phyloP scores from a whole-genome alignment of 2,329 filamentous ascomycete species.

The Neoscytalidium dimidiatum region DNA sequence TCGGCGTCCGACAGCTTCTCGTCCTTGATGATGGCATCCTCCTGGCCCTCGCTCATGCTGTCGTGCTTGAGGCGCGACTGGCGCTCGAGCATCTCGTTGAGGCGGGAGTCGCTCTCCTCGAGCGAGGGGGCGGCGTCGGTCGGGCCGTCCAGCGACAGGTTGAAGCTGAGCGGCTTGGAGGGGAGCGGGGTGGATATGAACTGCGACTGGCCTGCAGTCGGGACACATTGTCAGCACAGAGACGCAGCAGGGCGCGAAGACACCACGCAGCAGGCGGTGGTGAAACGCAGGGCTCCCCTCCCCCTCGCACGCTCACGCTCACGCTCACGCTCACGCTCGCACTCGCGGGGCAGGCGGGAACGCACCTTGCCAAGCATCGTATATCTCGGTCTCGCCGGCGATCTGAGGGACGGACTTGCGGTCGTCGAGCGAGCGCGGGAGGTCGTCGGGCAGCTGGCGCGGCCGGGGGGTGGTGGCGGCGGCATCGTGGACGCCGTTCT shows the following conservation, averaged over 20 bases:
- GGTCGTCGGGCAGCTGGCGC: constrained; percentile 71
- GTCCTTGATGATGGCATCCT: constrained; percentile 76
- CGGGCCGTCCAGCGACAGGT: constrained; percentile 79
- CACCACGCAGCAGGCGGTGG: background rate
- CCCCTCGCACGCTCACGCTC: too few relatives aligned
- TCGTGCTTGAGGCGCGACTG: constrained; percentile 83
- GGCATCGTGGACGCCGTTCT: constrained; percentile 36
- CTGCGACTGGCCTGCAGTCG: constrained; percentile 80
- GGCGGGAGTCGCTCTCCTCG: constrained; percentile 78
- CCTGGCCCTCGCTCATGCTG: constrained; percentile 65
- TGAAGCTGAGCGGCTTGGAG: constrained; percentile 83
- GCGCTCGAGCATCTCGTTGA: constrained; percentile 95
- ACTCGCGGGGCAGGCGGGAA: constrained; percentile 10
- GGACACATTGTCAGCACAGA: constrained; percentile 12
- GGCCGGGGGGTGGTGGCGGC: constrained; percentile 31
- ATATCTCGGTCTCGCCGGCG: constrained; percentile 88
- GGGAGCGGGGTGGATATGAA: constrained; percentile 85
- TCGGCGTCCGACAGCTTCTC: constrained; percentile 72
- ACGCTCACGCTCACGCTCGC: too few relatives aligned
- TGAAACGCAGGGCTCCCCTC: background rate
- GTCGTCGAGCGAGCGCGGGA: constrained; percentile 91
- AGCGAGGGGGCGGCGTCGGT: constrained; percentile 55
- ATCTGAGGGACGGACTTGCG: constrained; percentile 70
- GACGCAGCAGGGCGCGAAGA: background rate
- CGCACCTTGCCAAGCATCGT: constrained; percentile 96